Evolutionary conservation across 148 eudicot species (phyloP), one percentile per base, ranked within the genome.

Genomic region (Rhododendron mucronatum): DNA sequence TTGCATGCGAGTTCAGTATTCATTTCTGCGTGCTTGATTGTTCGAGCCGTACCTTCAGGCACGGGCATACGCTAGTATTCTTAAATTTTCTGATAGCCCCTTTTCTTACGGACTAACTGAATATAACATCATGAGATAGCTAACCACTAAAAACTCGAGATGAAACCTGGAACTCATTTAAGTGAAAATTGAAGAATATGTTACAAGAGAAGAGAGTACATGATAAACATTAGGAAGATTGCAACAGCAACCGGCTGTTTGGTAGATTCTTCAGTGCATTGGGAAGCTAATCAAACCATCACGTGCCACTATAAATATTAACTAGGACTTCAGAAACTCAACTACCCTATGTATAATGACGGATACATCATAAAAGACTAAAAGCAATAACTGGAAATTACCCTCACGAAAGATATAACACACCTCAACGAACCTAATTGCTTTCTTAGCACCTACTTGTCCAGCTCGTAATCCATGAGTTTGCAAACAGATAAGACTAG

Each of bases 191-290:
- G 18, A 30, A 59, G 16, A 35, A 44, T 21, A 45, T 23, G 41
- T 11, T 61, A 18, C 6, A n/a, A 67, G 12, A 63, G 7, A 30
- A 30, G 7, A 10, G 23, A 61, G 20, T 71, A 86, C 9, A n/a
- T 45, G 78, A 80, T 67, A 78, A 18, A 65, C 1, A 47, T 30
- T 28, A 37, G 82, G 8, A 59, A n/a, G 44, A 47, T 39, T 26
- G 30, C 21, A 65, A 59, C 47, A 78, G 83, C 74, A 86, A 96
- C 99, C 99, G 95, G 98, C 96, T 95, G 85, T 91, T 96, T 35
- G 99, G 99, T 48, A 96, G 88, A 63, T 86, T 94, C 88, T 96
- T 96, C 82, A 96, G 80, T 84, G 99, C 95, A 90, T 95, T 96
- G 30, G 99, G 99, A 83, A 87, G 85, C 98, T 98, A 81, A 90